Evolutionary conservation across 139 green algal genomes (phyloP).

Genomic region (Tetradesmus obliquus): DNA sequence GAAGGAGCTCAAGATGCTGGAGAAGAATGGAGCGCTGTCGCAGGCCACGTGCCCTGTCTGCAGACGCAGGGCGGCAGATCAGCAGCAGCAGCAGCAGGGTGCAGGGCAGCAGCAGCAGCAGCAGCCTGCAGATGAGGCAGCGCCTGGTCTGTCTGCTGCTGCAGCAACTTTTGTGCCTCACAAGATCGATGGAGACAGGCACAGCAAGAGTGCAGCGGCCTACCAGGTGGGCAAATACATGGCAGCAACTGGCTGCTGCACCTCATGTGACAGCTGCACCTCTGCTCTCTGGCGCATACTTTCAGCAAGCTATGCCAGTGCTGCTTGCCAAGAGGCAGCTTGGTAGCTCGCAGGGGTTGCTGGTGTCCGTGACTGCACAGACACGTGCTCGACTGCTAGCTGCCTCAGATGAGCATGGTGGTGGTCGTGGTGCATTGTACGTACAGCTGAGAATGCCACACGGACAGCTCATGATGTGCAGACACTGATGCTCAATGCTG

Average conservation of each 20-base stretch:
- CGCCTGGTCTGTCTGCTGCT: neutral
- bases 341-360: neutral
- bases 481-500: neutral
- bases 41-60: constrained; percentile 1
- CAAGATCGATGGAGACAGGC: neutral
- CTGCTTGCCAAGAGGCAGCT: neutral
- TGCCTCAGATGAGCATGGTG: neutral
- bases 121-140: neutral
- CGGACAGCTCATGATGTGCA: neutral
- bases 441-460: neutral
- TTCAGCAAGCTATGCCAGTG: no score
- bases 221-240: neutral
- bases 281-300: no score
- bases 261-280: neutral
- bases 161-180: neutral
- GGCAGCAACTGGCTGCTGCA: neutral
- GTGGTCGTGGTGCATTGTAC: neutral
- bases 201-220: neutral
- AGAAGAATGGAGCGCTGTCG: neutral
- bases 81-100: neutral
- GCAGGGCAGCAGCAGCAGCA: neutral
- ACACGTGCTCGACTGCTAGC: neutral
- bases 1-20: neutral
- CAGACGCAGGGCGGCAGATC: neutral
- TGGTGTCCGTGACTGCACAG: neutral